Percentiles rank a stretch among this genome's conserved stretches.
These are phyloP conservation scores for Dactylonectria macrodidyma DNA, from an alignment of 2,329 filamentous ascomycete species.

Conservation along the genomic window DNA sequence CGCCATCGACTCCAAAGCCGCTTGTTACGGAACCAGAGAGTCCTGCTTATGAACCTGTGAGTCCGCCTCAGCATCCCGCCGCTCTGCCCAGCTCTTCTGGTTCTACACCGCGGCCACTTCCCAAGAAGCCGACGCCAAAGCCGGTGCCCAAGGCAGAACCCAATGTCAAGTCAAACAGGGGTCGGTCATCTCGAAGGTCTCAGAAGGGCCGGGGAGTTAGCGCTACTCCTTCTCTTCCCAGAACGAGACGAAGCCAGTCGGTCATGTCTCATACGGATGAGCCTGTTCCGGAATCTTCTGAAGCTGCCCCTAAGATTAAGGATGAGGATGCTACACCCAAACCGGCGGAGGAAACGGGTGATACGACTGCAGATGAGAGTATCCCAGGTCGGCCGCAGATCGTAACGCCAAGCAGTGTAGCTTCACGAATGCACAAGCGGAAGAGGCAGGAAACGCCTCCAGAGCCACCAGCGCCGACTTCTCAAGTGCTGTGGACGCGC, in stretches of 20 bases:
- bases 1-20: slow-evolving; percentile 70
- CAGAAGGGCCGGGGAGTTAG: slow-evolving; percentile 54
- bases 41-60: slow-evolving; percentile 72
- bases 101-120: slow-evolving; percentile 46
- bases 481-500: slow-evolving; percentile 81
- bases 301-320: slow-evolving; percentile 65
- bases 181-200: slow-evolving; percentile 54
- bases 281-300: slow-evolving; percentile 59
- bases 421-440: slow-evolving; percentile 64
- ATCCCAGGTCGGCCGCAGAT: slow-evolving; percentile 56
- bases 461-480: slow-evolving; percentile 68
- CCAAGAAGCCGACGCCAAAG: slow-evolving; percentile 55
- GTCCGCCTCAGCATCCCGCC: slow-evolving; percentile 63
- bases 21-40: slow-evolving; percentile 59
- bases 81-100: slow-evolving; percentile 52
- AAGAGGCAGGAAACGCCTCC: slow-evolving; percentile 69
- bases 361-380: slow-evolving; percentile 70
- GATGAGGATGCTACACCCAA: slow-evolving; percentile 71
- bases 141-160: slow-evolving; percentile 43
- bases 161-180: slow-evolving; percentile 46
- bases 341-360: slow-evolving; percentile 68
- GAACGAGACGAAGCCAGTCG: slow-evolving; percentile 61
- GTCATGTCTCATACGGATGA: slow-evolving; percentile 65
- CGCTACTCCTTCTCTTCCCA: slow-evolving; percentile 53
- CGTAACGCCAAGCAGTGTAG: slow-evolving; percentile 55